Conservation (phyloP, 306 rosid genomes). For the Gastrolobium bilobum region DNA sequence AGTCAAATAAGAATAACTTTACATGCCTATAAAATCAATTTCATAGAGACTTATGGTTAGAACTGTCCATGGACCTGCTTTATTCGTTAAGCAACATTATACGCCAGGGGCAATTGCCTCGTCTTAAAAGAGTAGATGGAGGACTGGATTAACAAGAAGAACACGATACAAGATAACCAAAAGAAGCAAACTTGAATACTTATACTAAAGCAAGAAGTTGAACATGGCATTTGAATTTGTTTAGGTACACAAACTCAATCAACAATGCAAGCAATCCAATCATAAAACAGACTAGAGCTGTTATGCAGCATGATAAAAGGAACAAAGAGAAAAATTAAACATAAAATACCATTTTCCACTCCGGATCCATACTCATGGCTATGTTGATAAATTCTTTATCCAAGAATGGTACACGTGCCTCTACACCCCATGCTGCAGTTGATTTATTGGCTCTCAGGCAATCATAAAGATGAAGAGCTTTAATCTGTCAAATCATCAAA, state of each 20-base stretch:
- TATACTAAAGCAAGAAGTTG: conserved; percentile 16
- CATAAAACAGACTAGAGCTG: conserved; percentile 23
- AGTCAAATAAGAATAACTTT: conserved; percentile 41
- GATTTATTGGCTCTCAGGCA: conserved; percentile 97
- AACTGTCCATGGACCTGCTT: conserved; percentile 13
- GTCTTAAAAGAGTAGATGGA: conserved; percentile 7
- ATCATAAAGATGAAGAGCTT: conserved; percentile 95
- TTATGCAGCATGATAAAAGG: conserved; percentile 35
- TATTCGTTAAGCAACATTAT: conserved; percentile 16
- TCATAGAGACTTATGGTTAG: neutral
- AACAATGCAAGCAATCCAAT: conserved; percentile 34
- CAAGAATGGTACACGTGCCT: conserved; percentile 98
- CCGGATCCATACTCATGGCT: conserved; percentile 93
- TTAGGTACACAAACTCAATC: conserved; percentile 37
- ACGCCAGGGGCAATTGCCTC: neutral
- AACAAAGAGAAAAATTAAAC: conserved; percentile 16
- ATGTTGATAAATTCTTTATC: conserved; percentile 81
- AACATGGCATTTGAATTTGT: conserved; percentile 12
- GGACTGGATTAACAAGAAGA: conserved; percentile 10
- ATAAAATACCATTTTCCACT: conserved; percentile 85
- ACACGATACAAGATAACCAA: conserved; percentile 24
- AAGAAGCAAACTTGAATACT: conserved; percentile 34
- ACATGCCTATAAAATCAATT: conserved; percentile 11
- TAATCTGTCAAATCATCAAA: conserved; percentile 68
- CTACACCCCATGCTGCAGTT: conserved; percentile 98